Evolutionary conservation across 495 filamentous ascomycete species (phyloP), one percentile per base, ranked within the genome.

Genomic region (Aspergillus panamensis): DNA sequence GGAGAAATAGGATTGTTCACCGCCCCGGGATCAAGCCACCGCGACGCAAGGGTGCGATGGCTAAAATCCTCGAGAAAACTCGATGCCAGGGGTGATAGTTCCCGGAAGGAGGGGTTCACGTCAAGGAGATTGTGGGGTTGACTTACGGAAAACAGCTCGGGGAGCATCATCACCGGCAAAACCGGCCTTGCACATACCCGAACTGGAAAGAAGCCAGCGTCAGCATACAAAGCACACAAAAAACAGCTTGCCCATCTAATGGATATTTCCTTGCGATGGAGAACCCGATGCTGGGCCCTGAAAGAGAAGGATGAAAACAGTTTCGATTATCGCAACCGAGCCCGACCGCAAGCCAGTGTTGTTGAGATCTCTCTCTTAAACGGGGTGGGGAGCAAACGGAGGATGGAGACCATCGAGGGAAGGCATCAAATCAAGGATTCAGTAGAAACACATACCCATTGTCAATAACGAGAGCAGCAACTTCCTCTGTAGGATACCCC

Each of bases 161-260:
- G 94, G 94, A 80, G 94, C 94, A 92, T 98, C 94, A 75, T 98
- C 94, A 92, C 94, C 94, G 82, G 94, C 94, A 82, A 98, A 98
- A 91, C 94, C 94, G 89, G 94, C 94, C 84, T 98, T 98, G 82
- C 94, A 98, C 94, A 98, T 98, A 87, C 94, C 94, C 78, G 94
- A 98, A 84, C 94, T 98, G 76, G 29, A 70, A 50, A 54, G 13
- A 50, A 56, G 13, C 44, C 29, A 39, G 31, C 9, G 61, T 67
- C 60, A 67, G 65, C 47, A 61, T 62, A 39, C 21, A 17, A 31
- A 69, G 57, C 43, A 5, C 51, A 25, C 53, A 55, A 40, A 43
- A 48, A 51, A 19, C 4, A 31, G 21, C 9, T n/a, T 5, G 42
- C 25, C 14, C 9, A 9, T 40, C 7, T 17, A 20, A 21, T 6